Base-by-base conservation (phyloP, 2,329 filamentous ascomycete genomes). In the Helotiales sp. region DNA sequence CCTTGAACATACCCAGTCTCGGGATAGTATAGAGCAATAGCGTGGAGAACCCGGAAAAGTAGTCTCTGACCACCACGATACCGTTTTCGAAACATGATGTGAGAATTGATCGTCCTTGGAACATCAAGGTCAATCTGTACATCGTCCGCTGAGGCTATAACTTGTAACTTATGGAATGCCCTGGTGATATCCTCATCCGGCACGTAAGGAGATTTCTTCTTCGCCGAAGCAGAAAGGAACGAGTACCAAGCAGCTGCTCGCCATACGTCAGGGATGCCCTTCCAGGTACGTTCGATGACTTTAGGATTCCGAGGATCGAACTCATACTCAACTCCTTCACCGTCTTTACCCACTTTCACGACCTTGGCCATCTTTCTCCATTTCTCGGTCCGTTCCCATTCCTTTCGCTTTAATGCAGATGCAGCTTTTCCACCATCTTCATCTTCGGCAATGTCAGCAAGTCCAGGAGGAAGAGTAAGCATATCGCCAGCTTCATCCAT, bases 111-210 rank as follows among this genome's bases (percentile, higher is more conserved):
- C 4, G 95, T 98, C 54, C 95, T 84, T 0, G 95, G 95, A 17
- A 99, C 95, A 72, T 99, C 95, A 42, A 98, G 85, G 72, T 99
- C 95, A 67, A 99, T 99, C 75, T 99, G 95, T 22, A 93, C 87
- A 72, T 99, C 95, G 70, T 99, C 95, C 0, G 91, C 87, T 2
- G 90, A 96, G 54, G 85, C 85, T 58, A 86, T 77, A 15, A 85
- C 78, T 69, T 96, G 88, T 27, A 96, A 81, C 42, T 84, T 82
- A 71, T 90, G 83, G 70, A 91, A 96, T 29, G 83, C 79, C 40
- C 81, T 79, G 36, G 91, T 84, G 48, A 98, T 81, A 55, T 90
- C 81, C 38, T 87, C 84, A 55, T 95, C 90, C 0, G 84, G 79
- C 3, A 84, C 82, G 51, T 82, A 84, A 57, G 83, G 79, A 51